Percentiles rank a stretch among this genome's conserved stretches.
phyloP scores from a whole-genome alignment of 495 filamentous ascomycete species.

The Bombardia bombarda region DNA sequence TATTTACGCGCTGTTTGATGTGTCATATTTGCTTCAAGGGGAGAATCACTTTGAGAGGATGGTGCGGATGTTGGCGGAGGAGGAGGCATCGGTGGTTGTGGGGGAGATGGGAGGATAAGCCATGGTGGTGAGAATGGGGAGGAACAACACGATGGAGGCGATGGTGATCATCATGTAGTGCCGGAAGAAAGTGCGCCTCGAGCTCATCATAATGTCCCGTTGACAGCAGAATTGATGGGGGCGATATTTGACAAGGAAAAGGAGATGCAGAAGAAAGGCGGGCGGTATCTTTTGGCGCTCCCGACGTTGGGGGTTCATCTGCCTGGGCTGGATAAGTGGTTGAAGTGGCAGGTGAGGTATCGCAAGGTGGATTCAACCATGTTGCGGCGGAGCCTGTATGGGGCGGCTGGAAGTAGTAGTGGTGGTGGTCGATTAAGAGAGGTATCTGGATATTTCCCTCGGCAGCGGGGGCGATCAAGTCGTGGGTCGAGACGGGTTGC shows the following conservation, averaged over 20 bases:
- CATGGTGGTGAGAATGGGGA: neutral
- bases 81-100: too few species aligned
- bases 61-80: too few species aligned
- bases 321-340: slow-evolving; percentile 22
- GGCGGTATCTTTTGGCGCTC: slow-evolving; percentile 36
- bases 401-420: neutral
- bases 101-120: too few species aligned
- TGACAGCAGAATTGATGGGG: neutral
- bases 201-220: neutral
- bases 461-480: too few species aligned
- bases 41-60: slow-evolving; percentile 17
- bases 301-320: slow-evolving; percentile 41
- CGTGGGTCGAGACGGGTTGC: neutral
- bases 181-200: too few species aligned
- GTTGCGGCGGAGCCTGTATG: slow-evolving; percentile 7
- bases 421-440: too few species aligned
- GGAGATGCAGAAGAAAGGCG: neutral
- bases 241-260: neutral
- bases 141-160: neutral
- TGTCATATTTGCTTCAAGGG: slow-evolving; percentile 6
- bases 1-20: slow-evolving; percentile 27
- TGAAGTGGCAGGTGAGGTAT: slow-evolving; percentile 41
- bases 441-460: too few species aligned
- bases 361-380: slow-evolving; percentile 32
- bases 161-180: too few species aligned